Evolutionary conservation across 2,329 filamentous ascomycete genomes (phyloP).

Genomic region (Diplocarpon mali): DNA sequence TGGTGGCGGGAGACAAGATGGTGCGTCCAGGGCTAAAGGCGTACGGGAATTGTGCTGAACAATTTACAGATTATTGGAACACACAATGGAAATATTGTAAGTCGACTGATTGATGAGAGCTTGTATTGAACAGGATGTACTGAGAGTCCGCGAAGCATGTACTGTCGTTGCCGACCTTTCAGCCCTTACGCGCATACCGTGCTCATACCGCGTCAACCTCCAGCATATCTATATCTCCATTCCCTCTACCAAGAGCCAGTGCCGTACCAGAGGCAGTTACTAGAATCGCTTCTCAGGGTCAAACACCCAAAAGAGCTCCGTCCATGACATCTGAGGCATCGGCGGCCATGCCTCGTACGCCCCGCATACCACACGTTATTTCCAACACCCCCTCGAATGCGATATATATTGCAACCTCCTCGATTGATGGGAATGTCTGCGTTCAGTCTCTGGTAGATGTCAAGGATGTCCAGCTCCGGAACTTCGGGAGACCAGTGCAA

Average conservation of each 20-base stretch:
- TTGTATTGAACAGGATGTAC: neutral
- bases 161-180: conserved; percentile 70
- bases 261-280: conserved; percentile 29
- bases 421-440: conserved; percentile 92
- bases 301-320: conserved; percentile 27
- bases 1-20: conserved; percentile 95
- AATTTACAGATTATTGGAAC: conserved; percentile 68
- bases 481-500: conserved; percentile 88
- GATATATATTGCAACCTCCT: conserved; percentile 87
- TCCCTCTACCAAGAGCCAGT: conserved; percentile 47
- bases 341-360: conserved; percentile 39
- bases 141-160: conserved; percentile 54
- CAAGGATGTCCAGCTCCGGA: conserved; percentile 83
- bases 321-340: conserved; percentile 36
- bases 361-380: conserved; percentile 41
- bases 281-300: conserved; percentile 26
- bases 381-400: conserved; percentile 75
- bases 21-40: conserved; percentile 36
- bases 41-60: conserved; percentile 24
- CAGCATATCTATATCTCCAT: conserved; percentile 80
- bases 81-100: conserved; percentile 91
- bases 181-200: conserved; percentile 75
- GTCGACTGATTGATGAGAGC: conserved; percentile 26
- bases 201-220: conserved; percentile 90
- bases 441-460: conserved; percentile 76